These are phyloP conservation scores for Colletotrichum orbiculare DNA, from an alignment of 2,329 filamentous ascomycete species.

Conservation along the genomic window DNA sequence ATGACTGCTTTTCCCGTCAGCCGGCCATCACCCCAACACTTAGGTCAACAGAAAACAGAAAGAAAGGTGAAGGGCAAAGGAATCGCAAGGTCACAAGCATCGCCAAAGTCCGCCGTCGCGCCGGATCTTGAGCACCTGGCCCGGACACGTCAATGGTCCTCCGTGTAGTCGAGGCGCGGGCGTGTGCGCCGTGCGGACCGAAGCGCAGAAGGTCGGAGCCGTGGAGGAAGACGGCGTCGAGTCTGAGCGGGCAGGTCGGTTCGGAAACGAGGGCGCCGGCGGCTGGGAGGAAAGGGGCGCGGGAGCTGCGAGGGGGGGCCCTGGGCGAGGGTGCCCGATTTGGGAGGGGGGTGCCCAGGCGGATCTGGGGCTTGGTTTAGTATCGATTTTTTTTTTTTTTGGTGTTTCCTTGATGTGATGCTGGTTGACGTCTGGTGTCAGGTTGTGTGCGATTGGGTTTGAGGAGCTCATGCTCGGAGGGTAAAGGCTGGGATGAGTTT, in stretches of 20 bases:
- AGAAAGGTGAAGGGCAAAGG: background rate
- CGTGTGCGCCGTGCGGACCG: slow-evolving; percentile 50
- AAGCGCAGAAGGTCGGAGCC: slow-evolving; percentile 53
- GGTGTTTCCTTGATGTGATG: too few relatives aligned
- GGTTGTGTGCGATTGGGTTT: background rate
- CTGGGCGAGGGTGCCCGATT: slow-evolving; percentile 40
- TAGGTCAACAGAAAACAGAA: too few relatives aligned
- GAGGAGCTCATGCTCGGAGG: slow-evolving; percentile 43
- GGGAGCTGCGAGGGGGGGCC: slow-evolving; percentile 45
- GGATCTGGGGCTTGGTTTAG: slow-evolving; percentile 41
- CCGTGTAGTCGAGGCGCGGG: slow-evolving; percentile 51
- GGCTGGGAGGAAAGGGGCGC: slow-evolving; percentile 46
- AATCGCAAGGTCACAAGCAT: slow-evolving; percentile 47
- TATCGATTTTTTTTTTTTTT: too few relatives aligned
- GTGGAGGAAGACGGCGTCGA: slow-evolving; percentile 51
- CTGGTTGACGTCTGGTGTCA: background rate
- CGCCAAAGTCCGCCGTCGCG: slow-evolving; percentile 52
- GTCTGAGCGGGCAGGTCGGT: slow-evolving; percentile 46
- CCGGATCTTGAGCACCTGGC: slow-evolving; percentile 46
- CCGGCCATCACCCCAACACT: background rate
- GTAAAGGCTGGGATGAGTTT: slow-evolving; percentile 52
- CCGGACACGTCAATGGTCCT: slow-evolving; percentile 48
- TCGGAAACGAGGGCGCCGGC: slow-evolving; percentile 49
- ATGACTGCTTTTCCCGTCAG: slow-evolving; percentile 43
- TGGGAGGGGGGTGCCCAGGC: slow-evolving; percentile 43